A percentile compares a stretch with the other conserved stretches of the same genome.
Conservation (phyloP, 1,284 basidiomycete genomes). For the Austroboletus novae-zelandiae region DNA sequence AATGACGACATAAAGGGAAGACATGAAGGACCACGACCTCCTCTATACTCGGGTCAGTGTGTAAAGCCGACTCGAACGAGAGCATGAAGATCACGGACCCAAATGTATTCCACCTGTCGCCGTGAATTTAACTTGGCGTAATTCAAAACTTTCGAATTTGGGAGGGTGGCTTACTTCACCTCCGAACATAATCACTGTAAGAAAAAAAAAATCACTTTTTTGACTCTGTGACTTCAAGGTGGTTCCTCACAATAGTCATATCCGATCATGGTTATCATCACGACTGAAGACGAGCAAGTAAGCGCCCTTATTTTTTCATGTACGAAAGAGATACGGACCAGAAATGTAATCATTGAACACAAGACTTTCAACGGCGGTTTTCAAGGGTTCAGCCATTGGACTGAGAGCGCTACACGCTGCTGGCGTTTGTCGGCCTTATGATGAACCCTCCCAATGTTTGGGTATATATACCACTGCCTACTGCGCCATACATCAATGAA, state of each 20-base stretch:
- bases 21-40: constrained; percentile 6
- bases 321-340: not conserved
- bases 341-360: not conserved
- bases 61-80: not conserved
- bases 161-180: not conserved
- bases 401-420: too few species aligned
- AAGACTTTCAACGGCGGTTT: too few species aligned
- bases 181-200: not conserved
- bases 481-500: too few species aligned
- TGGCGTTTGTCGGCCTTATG: too few species aligned
- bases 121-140: not conserved
- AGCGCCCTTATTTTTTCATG: not conserved
- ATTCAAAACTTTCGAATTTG: too few species aligned
- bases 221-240: not conserved
- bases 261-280: not conserved
- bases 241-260: not conserved
- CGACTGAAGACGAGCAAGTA: not conserved
- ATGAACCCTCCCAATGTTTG: too few species aligned
- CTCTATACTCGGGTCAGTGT: not conserved
- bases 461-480: too few species aligned
- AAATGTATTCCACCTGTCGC: constrained; percentile 5
- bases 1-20: constrained; percentile 5
- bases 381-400: too few species aligned
- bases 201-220: not conserved
- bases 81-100: not conserved